Evolutionary conservation across 352 stramenopile genomes (phyloP).

Genomic region (Pythium pyrilobum): DNA sequence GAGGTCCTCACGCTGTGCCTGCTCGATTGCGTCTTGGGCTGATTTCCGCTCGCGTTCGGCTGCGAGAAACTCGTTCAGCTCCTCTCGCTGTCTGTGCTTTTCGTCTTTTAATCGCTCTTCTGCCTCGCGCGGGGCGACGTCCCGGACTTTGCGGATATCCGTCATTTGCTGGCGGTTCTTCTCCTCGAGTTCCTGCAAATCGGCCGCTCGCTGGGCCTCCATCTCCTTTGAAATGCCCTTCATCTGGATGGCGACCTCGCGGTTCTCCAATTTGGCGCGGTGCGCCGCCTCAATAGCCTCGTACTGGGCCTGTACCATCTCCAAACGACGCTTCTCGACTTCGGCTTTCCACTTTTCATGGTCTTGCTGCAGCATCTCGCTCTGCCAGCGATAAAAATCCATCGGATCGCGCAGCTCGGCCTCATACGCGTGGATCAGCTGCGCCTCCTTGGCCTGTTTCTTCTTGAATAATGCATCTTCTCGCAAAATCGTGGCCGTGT

Average conservation of each 20-base stretch:
- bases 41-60: slow-evolving; percentile 59
- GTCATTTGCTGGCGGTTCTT: slow-evolving; percentile 46
- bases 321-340: slow-evolving; percentile 71
- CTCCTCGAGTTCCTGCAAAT: slow-evolving; percentile 48
- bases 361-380: slow-evolving; percentile 78
- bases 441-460: slow-evolving; percentile 88
- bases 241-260: slow-evolving; percentile 72
- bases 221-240: slow-evolving; percentile 69
- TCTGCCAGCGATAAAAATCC: slow-evolving; percentile 90
- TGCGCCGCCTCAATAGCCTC: slow-evolving; percentile 72
- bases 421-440: slow-evolving; percentile 85
- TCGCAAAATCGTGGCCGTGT: slow-evolving; percentile 83
- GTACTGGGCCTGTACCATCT: slow-evolving; percentile 81
- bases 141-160: slow-evolving; percentile 73
- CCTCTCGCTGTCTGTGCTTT: slow-evolving; percentile 54
- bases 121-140: slow-evolving; percentile 75
- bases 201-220: slow-evolving; percentile 50
- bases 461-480: slow-evolving; percentile 91
- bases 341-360: slow-evolving; percentile 56
- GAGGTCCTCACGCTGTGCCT: slow-evolving; percentile 70
- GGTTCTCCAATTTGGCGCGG: slow-evolving; percentile 69
- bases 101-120: slow-evolving; percentile 54
- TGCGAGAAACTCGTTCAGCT: slow-evolving; percentile 55
- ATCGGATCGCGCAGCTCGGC: slow-evolving; percentile 86
- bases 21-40: slow-evolving; percentile 53